Evolutionary conservation across 2,329 filamentous ascomycete species (phyloP).

Genomic region (Calonectria naviculata): DNA sequence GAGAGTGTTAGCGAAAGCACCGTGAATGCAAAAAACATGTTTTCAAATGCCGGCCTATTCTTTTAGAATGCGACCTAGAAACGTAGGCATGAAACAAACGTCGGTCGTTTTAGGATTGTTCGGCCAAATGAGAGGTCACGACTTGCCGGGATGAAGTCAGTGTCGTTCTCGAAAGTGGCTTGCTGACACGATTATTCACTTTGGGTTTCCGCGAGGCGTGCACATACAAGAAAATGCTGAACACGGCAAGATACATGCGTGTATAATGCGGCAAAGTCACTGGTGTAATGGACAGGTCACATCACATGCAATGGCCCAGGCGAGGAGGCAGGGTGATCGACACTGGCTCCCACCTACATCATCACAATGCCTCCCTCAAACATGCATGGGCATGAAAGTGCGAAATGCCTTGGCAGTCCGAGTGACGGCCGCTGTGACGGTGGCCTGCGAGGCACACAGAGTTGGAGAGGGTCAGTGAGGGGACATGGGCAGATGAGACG

Average conservation of each 20-base stretch:
- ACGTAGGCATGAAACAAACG: no score
- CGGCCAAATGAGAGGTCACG: not conserved
- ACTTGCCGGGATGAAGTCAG: not conserved
- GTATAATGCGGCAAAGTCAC: not conserved
- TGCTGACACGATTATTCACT: not conserved
- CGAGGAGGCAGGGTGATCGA: not conserved
- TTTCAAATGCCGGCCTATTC: no score
- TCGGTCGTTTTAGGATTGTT: not conserved
- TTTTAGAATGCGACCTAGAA: not conserved
- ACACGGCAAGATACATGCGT: not conserved
- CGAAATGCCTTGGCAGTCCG: not conserved
- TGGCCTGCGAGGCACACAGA: not conserved
- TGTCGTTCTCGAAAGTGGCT: not conserved
- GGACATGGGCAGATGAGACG: not conserved
- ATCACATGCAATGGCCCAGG: not conserved
- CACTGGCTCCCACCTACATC: not conserved
- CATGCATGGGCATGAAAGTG: not conserved
- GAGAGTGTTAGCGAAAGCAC: no score
- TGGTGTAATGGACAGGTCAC: not conserved
- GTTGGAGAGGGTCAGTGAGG: not conserved
- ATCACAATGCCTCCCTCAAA: not conserved
- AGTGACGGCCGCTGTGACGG: not conserved
- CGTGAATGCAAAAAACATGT: no score
- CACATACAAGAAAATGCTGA: not conserved
- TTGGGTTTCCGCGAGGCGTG: not conserved